Base-by-base conservation (phyloP, 805 yeast species). In the Vanderwaltozyma yarrowii region DNA sequence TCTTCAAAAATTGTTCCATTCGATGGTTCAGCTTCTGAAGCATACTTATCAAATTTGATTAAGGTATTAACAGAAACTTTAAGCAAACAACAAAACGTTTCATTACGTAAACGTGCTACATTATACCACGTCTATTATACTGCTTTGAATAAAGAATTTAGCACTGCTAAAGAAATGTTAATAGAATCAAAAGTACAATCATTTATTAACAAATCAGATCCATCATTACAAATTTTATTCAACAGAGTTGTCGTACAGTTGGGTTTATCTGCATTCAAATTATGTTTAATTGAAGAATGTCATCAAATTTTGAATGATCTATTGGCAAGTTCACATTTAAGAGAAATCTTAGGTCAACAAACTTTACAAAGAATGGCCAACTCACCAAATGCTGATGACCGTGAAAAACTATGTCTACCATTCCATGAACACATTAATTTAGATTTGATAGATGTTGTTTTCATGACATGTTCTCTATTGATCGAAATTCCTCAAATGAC, bases 371-470 rank as follows among this genome's bases (percentile, higher is more conserved):
- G 87, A 64, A 78, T 73, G 59, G 69, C 73, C 39, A 55, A 48
- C 54, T 58, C 36, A 48, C 44, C 52, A 15, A 46, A 44, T 26
- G 45, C 53, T 25, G 52, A 54, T 30, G 50, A 54, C 30, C 56
- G 52, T 43, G 62, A 58, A 35, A 89, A 80, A 64, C 78, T 88
- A 59, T 74, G 87, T 60, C 71, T 92, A 59, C 99, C 99, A 42
- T 92, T 82, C 80, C 98, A 92, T 67, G 87, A 86, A 83, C 99
- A 92, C 66, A 89, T 92, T 62, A 92, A 92, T 65, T 70, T 89
- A 52, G 97, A 94, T 69, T 76, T 92, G 54, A 73, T 92, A 48
- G 98, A 92, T 66, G 82, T 94, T 59, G 95, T 85, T 34, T 89
- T 81, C 71, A 75, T 87, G 70, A 92, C 97, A 11, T 71, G 85